Evolutionary conservation across 192 early-diverging fungal species (phyloP), one percentile per base, ranked within the genome.

Genomic region (Dissophora ornata): DNA sequence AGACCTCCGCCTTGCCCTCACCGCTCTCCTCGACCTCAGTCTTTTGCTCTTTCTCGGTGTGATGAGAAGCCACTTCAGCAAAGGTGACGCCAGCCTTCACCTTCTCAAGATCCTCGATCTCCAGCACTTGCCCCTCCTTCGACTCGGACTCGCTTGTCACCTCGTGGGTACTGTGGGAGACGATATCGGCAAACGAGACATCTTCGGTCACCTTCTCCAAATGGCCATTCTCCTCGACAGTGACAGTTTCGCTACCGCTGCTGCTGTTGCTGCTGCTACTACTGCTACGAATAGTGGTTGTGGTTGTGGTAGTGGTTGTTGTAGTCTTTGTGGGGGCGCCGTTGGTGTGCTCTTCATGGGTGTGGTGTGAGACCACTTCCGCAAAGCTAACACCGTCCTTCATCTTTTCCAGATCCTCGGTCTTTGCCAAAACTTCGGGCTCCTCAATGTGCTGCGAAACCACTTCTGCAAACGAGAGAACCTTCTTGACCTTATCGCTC

Each of bases 331-430:
- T 41, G 5, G 48, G 30, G 16, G 22, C 21, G 7, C 29, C 24
- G 18, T 38, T 28, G 21, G 60, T 34, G n/a, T 62, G 32, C 19
- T 62, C 60, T 12, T 62, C 16, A 5, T 62, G 48, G 18, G 48
- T 54, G 24, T 67, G 29, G 29, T 40, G 45, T 5, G 67, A 46
- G 18, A 42, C 69, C 4, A 71, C 55, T 8, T 71, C 61, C 2
- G 69, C 69, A 26, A 71, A 71, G 12, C 60, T 63, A 5, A 63
- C 18, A 32, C 69, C 69, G 21, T 71, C 69, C 53, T 71, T 71
- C 69, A 71, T 63, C 69, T 71, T 71, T 56, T 71, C 68, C 33
- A 71, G 30, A 56, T 71, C 69, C 28, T 53, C 60, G 0, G 69
- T 71, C 13, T 12, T 45, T 26, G 49, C 61, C 60, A 63, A 46